Evolutionary conservation across 192 early-diverging fungal species (phyloP), one percentile per base, ranked within the genome.

Genomic region (Umbelopsis isabellina): DNA sequence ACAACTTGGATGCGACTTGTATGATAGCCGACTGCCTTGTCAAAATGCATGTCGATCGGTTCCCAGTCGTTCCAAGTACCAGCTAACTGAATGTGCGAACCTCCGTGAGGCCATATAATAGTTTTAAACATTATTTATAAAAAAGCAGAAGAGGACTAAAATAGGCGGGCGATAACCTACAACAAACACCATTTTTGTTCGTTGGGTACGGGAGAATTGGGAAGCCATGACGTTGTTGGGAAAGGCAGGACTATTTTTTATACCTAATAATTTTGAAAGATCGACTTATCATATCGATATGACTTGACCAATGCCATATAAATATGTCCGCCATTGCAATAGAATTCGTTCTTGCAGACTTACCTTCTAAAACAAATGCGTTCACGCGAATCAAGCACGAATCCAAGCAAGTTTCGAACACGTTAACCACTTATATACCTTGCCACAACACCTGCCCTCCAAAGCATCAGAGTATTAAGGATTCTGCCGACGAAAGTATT

Each of bases 161-260:
- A 25, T 11, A 16, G 55, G 11, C 10, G 6, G 37, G 37, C 25
- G 10, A n/a, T 15, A 35, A 13, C 13, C 52, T 25, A n/a, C 30
- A 27, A 58, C 23, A 27, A 61, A 30, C 30, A 35, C 55, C 55
- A 61, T 35, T 35, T 61, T 30, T 30, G 55, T 61, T 18, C 27
- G 37, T 41, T 10, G 51, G 51, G 22, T n/a, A 52, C 27, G 30
- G 55, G 55, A 6, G 7, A 41, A 9, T 41, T 41, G 55, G 55
- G 25, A 30, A 23, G 27, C 55, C 55, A 61, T 61, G 55, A 61
- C 55, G 55, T 61, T 61, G 11, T 25, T 61, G 37, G 55, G 55
- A 30, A 55, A 35, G 18, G 55, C 16, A 15, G 9, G 35, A 41
- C 37, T 41, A 33, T 37, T 61, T 37, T 61, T 35, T 61, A 30